A percentile compares a stretch with the other conserved stretches of the same genome.
These are phyloP conservation scores for Gnetum montanum DNA, from an alignment of 75 land plant species.

Conservation along the genomic window DNA sequence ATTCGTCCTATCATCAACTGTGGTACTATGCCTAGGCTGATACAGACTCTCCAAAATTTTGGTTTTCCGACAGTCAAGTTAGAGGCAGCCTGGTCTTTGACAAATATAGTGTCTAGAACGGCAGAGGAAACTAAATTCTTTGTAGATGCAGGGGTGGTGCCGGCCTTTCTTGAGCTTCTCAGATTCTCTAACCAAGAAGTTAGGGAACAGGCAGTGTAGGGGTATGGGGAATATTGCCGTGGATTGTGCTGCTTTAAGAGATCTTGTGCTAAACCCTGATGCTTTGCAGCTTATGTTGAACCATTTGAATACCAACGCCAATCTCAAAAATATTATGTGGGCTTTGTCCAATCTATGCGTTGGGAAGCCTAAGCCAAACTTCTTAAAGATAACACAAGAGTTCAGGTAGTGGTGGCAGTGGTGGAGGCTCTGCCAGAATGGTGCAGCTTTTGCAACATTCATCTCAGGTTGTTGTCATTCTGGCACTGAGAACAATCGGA, in stretches of 20 bases:
- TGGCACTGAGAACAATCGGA: too few species aligned
- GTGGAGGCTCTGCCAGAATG: slow-evolving; percentile 12
- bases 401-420: slow-evolving; percentile 32
- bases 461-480: too few species aligned
- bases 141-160: slow-evolving; percentile 36
- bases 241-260: slow-evolving; percentile 3
- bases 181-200: slow-evolving; percentile 35
- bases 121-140: slow-evolving; percentile 34
- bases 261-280: slow-evolving; percentile 5
- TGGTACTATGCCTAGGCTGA: slow-evolving; percentile 68
- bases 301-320: slow-evolving; percentile 4
- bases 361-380: slow-evolving; percentile 11
- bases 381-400: slow-evolving; percentile 13
- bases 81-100: slow-evolving; percentile 46
- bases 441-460: slow-evolving; percentile 12
- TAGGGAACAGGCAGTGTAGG: slow-evolving; percentile 28
- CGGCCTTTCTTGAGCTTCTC: slow-evolving; percentile 34
- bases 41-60: slow-evolving; percentile 50
- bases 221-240: slow-evolving; percentile 18
- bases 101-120: slow-evolving; percentile 40
- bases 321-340: slow-evolving; percentile 11
- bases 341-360: slow-evolving; percentile 11
- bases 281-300: slow-evolving; percentile 7
- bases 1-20: slow-evolving; percentile 60
- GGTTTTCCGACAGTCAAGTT: slow-evolving; percentile 76